A percentile compares a stretch with the other conserved stretches of the same genome.
These are phyloP conservation scores for Barnettozyma sp. DNA, from an alignment of 805 yeast species.

Conservation along the genomic window DNA sequence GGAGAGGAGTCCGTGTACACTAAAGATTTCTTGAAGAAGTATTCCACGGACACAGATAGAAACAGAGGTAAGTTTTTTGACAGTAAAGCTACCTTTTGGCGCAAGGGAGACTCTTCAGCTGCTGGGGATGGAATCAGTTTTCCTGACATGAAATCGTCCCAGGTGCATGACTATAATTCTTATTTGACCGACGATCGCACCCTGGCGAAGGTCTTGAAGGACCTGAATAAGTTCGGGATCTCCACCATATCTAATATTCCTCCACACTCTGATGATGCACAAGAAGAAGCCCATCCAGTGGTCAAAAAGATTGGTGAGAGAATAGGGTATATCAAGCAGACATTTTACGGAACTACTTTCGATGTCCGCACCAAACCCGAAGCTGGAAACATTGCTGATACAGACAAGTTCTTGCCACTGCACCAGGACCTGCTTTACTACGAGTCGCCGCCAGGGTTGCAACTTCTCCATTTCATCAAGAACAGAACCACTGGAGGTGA, in stretches of 20 bases:
- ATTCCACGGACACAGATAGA: conserved; percentile 30
- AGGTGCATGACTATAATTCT: conserved; percentile 11
- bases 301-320: conserved; percentile 42
- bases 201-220: conserved; percentile 34
- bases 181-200: conserved; percentile 13
- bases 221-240: conserved; percentile 51
- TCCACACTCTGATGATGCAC: conserved; percentile 26
- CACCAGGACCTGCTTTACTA: conserved; percentile 75
- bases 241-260: conserved; percentile 50
- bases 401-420: conserved; percentile 55
- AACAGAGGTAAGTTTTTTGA: conserved; percentile 30
- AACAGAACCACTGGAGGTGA: conserved; percentile 58
- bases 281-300: conserved; percentile 24
- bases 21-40: conserved; percentile 38
- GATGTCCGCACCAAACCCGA: conserved; percentile 49
- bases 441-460: conserved; percentile 78
- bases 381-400: conserved; percentile 66
- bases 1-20: conserved; percentile 40
- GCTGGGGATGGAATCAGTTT: too few relatives aligned
- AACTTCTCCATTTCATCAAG: conserved; percentile 53
- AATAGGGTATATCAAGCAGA: conserved; percentile 62
- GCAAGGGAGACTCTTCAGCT: too few relatives aligned
- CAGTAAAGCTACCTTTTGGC: conserved; percentile 39
- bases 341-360: conserved; percentile 67
- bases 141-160: conserved; percentile 11